Evolutionary conservation across 2,329 filamentous ascomycete species (phyloP), one percentile per base, ranked within the genome.

Genomic region (Zelopaecilomyces penicillatus): DNA sequence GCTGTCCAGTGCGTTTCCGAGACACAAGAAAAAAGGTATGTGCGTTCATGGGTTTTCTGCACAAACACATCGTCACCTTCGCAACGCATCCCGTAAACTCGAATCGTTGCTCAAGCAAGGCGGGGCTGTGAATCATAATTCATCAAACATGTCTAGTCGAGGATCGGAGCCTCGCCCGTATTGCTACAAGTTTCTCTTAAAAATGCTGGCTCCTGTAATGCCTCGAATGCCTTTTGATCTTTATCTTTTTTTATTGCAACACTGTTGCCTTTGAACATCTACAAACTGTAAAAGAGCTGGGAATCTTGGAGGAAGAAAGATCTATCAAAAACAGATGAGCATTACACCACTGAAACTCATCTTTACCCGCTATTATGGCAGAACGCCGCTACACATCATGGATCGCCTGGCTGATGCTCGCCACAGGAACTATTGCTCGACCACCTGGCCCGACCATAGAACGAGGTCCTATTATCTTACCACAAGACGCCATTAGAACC

Each of bases 351-450:
- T 19, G 43, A 46, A 34, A 40, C 38, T 28, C 28, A 28, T 26
- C 37, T 40, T 28, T 32, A 12, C 19, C 33, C 12, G 11, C 35
- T 46, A 43, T 36, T 26, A 53, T 53, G 51, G 30, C 45, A n/a
- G 34, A 40, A 30, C 30, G 38, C 42, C 31, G 30, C 5, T 19
- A 43, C 6, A 42, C 46, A 26, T 32, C 35, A 35, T 52, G 45
- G 34, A 32, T 45, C 37, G 44, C 27, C 43, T 52, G 44, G 51
- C 51, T 53, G 41, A 53, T 44, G 7, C 27, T 38, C 43, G 12
- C 34, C 37, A 34, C 46, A 52, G 48, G 40, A 12, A 44, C 39
- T 36, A 29, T 40, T 5, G 30, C 28, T 12, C 19, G 28, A 7
- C 30, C 19, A 19, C 19, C 42, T 5, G n/a, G 44, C 11, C 30